Evolutionary conservation across 345 rosid species (phyloP).

Genomic region (Lepidium africanum): DNA sequence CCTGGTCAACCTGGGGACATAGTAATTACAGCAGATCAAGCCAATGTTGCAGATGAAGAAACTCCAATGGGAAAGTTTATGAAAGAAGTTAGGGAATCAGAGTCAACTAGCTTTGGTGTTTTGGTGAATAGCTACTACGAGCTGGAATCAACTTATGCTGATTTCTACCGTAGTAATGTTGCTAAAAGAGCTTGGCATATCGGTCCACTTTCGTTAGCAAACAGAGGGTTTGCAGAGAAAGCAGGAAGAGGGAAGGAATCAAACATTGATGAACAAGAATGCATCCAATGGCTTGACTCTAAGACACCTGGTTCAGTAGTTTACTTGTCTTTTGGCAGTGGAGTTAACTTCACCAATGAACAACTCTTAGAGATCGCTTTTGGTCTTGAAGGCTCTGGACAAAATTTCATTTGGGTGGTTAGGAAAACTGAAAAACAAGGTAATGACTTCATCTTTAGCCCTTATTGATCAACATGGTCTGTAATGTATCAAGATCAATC

Average conservation of each 20-base stretch:
- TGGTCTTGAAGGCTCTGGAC: conserved; percentile 34
- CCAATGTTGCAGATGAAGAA: conserved; percentile 25
- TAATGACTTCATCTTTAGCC: background rate
- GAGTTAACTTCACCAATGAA: conserved; percentile 12
- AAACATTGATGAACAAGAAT: conserved; percentile 28
- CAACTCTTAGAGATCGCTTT: conserved; percentile 37
- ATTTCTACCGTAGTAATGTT: conserved; percentile 34
- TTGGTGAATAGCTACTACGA: conserved; percentile 68
- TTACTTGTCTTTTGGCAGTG: conserved; percentile 42
- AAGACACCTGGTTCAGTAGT: conserved; percentile 33
- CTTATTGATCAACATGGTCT: background rate
- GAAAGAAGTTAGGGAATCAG: conserved; percentile 29
- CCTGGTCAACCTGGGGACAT: conserved; percentile 22
- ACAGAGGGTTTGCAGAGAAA: conserved; percentile 20
- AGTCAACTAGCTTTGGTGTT: conserved; percentile 46
- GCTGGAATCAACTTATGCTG: conserved; percentile 49
- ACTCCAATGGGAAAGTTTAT: conserved; percentile 7
- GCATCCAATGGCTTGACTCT: conserved; percentile 33
- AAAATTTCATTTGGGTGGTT: conserved; percentile 49
- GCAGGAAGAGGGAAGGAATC: conserved; percentile 29
- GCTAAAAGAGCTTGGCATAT: conserved; percentile 35
- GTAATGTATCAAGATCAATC: no score
- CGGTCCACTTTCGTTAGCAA: conserved; percentile 37
- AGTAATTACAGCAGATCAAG: conserved; percentile 22
- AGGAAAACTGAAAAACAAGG: conserved; percentile 12